Evolutionary conservation across 176 grass and related monocot genomes (phyloP).

Genomic region (Rhynchospora breviuscula): DNA sequence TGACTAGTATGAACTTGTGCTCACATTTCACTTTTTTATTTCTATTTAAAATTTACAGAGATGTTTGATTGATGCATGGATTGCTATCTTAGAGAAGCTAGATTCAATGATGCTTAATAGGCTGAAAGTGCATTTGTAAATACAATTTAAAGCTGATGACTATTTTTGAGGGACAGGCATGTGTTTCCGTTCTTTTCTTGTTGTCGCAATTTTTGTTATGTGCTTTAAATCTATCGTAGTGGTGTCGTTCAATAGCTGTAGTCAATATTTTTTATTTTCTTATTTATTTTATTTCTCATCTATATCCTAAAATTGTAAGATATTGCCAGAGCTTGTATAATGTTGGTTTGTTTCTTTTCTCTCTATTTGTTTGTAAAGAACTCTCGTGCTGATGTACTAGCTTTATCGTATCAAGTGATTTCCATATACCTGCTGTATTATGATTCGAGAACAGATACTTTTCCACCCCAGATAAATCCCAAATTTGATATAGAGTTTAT

Average conservation of each 20-base stretch:
- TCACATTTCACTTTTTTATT: slow-evolving; percentile 4
- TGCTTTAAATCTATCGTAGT: not conserved
- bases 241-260: not conserved
- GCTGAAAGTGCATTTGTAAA: slow-evolving; percentile 55
- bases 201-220: not conserved
- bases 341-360: not conserved
- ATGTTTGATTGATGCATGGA: slow-evolving; percentile 82
- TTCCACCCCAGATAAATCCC: too few relatives aligned
- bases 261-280: not conserved
- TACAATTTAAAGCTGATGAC: slow-evolving; percentile 70
- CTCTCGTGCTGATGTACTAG: not conserved
- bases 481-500: too few relatives aligned
- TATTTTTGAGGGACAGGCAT: slow-evolving; percentile 80
- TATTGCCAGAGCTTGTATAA: slow-evolving; percentile 3
- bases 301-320: not conserved
- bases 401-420: too few relatives aligned
- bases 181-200: slow-evolving; percentile 7
- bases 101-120: slow-evolving; percentile 77
- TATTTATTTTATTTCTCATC: not conserved
- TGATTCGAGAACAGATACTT: too few relatives aligned
- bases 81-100: slow-evolving; percentile 60
- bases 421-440: not conserved
- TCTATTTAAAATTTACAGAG: slow-evolving; percentile 38
- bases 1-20: not conserved
- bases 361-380: not conserved